phyloP scores from a whole-genome alignment of 2,329 filamentous ascomycete genomes.

The Talaromyces sp. region DNA sequence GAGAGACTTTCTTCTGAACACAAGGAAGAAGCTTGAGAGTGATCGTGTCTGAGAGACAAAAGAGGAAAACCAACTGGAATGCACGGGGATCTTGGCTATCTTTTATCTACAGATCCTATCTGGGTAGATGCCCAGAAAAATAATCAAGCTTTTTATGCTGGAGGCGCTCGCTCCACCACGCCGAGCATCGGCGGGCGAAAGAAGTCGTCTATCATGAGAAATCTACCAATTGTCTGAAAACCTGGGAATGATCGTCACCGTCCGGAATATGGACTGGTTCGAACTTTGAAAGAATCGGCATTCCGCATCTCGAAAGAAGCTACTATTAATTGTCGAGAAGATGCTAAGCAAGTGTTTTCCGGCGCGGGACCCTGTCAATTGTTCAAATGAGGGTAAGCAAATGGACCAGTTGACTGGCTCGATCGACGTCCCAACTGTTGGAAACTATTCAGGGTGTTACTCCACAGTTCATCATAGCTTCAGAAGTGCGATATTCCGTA shows the following conservation, averaged over 20 bases:
- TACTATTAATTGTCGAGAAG: neutral
- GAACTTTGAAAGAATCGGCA: neutral
- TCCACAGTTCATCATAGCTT: neutral
- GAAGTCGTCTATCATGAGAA: neutral
- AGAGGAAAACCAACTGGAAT: neutral
- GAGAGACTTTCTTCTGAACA: neutral
- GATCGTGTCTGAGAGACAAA: neutral
- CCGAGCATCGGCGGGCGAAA: neutral
- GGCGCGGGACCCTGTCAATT: neutral
- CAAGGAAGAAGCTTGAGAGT: neutral
- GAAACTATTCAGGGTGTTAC: neutral
- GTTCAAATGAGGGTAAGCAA: neutral
- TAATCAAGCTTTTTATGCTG: neutral
- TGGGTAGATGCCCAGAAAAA: no score
- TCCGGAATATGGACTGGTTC: neutral
- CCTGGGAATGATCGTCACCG: neutral
- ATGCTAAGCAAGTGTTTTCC: neutral
- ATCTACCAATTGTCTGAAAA: neutral
- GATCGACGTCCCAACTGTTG: neutral
- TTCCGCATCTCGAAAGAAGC: neutral
- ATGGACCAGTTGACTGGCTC: no score
- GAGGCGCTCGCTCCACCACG: neutral
- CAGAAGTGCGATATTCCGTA: neutral
- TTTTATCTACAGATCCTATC: slow-evolving; percentile 1
- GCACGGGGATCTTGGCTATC: neutral